These are phyloP conservation scores for Colletotrichum musae DNA, from an alignment of 2,329 filamentous ascomycete species.

Conservation along the genomic window DNA sequence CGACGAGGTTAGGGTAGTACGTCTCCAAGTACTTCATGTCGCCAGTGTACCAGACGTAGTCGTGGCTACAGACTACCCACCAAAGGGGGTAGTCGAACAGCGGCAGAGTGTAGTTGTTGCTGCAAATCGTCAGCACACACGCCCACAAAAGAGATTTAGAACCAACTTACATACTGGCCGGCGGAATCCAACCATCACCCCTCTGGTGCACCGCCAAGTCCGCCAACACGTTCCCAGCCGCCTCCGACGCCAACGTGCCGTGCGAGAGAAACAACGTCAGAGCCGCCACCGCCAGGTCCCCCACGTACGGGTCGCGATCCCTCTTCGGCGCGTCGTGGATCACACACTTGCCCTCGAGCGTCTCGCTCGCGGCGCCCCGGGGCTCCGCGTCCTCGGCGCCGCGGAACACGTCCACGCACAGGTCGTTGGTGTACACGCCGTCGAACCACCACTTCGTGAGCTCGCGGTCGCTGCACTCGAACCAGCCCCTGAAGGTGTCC, in stretches of 20 bases:
- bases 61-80: constrained; percentile 65
- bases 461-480: constrained; percentile 65
- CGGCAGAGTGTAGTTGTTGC: constrained; percentile 60
- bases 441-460: constrained; percentile 69
- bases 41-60: constrained; percentile 65
- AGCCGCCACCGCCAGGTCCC: constrained; percentile 64
- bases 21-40: constrained; percentile 56
- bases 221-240: constrained; percentile 62
- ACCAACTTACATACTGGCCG: constrained; percentile 62
- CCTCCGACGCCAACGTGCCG: constrained; percentile 50
- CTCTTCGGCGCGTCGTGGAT: constrained; percentile 66
- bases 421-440: constrained; percentile 66
- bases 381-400: constrained; percentile 63
- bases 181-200: constrained; percentile 67
- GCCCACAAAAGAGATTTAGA: neutral
- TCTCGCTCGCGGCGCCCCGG: constrained; percentile 57
- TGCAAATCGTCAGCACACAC: constrained; percentile 40
- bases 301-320: constrained; percentile 67
- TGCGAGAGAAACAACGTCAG: constrained; percentile 65
- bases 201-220: constrained; percentile 65
- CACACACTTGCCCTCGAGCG: constrained; percentile 61
- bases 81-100: constrained; percentile 68
- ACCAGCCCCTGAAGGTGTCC: constrained; percentile 65
- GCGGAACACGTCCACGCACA: constrained; percentile 61
- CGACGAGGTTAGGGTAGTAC: constrained; percentile 58